Conservation (phyloP, 176 grass and related monocot genomes). For the Thalia dealbata region DNA sequence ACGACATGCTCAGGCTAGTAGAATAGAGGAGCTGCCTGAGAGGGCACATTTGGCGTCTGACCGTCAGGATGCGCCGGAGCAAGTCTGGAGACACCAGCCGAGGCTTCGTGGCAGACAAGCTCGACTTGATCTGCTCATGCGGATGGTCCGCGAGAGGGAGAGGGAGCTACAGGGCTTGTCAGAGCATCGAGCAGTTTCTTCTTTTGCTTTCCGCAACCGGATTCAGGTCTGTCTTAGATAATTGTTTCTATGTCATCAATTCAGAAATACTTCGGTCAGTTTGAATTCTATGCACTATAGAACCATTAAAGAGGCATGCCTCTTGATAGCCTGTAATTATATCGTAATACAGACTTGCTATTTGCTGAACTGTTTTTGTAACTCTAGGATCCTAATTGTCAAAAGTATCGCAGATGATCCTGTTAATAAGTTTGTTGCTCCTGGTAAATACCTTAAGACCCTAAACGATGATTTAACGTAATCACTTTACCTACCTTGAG, state of each 20-base stretch:
- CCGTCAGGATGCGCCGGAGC: constrained; percentile 10
- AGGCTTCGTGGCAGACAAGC: constrained; percentile 80
- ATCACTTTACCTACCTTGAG: neutral
- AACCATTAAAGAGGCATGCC: neutral
- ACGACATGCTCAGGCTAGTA: constrained; percentile 13
- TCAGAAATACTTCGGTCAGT: neutral
- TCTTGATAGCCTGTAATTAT: neutral
- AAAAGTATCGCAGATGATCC: neutral
- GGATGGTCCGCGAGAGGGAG: constrained; percentile 71
- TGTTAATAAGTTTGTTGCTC: neutral
- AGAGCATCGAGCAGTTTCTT: constrained; percentile 54
- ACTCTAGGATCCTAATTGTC: neutral
- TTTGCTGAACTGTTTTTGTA: neutral
- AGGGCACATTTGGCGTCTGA: constrained; percentile 18
- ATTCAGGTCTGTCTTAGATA: constrained; percentile 53
- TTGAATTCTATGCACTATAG: neutral
- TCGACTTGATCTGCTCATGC: constrained; percentile 59
- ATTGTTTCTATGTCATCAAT: neutral
- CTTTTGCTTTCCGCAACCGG: constrained; percentile 71
- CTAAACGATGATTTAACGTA: neutral
- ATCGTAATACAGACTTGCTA: neutral
- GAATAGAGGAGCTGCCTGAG: constrained; percentile 26
- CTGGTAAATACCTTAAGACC: neutral
- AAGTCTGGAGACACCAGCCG: constrained; percentile 37
- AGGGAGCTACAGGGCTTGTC: constrained; percentile 81